Conservation (phyloP, 495 filamentous ascomycete genomes). For the Cairneyella variabilis region DNA sequence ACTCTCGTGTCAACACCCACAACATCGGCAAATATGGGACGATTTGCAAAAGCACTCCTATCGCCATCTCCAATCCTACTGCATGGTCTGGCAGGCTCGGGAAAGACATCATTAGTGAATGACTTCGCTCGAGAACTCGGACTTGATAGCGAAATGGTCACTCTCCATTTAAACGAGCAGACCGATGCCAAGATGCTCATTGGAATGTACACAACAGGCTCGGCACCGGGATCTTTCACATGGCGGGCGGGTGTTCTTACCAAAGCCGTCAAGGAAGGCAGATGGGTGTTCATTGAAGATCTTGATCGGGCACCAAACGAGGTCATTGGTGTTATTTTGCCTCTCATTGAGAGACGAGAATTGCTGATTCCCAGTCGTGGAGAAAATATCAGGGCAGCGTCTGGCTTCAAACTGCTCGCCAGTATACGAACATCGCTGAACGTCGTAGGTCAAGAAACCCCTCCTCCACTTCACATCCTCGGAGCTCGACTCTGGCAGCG, state of each 20-base stretch:
- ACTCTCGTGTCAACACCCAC: constrained; percentile 70
- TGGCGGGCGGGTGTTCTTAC: constrained; percentile 95
- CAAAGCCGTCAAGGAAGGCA: constrained; percentile 85
- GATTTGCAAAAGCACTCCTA: constrained; percentile 62
- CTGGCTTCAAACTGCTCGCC: constrained; percentile 85
- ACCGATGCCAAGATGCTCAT: constrained; percentile 93
- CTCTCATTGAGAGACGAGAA: constrained; percentile 84
- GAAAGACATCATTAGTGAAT: constrained; percentile 84
- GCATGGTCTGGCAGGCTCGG: constrained; percentile 78
- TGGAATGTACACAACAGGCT: constrained; percentile 84
- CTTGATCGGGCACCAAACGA: constrained; percentile 94
- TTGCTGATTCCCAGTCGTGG: constrained; percentile 82
- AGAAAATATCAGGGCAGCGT: constrained; percentile 75
- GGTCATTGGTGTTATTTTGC: constrained; percentile 84
- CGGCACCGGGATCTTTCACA: constrained; percentile 78
- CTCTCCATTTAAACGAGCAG: constrained; percentile 93
- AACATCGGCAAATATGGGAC: constrained; percentile 62
- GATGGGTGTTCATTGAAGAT: constrained; percentile 97
- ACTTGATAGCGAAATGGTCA: constrained; percentile 73
- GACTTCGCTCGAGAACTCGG: constrained; percentile 75
- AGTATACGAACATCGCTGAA: constrained; percentile 78
- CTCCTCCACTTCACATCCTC: constrained; percentile 55
- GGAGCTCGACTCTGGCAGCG: constrained; percentile 80
- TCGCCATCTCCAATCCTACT: constrained; percentile 67
- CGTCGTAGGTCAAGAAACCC: constrained; percentile 62